phyloP scores from a whole-genome alignment of 495 filamentous ascomycete species.

The Aspergillus avenaceus region DNA sequence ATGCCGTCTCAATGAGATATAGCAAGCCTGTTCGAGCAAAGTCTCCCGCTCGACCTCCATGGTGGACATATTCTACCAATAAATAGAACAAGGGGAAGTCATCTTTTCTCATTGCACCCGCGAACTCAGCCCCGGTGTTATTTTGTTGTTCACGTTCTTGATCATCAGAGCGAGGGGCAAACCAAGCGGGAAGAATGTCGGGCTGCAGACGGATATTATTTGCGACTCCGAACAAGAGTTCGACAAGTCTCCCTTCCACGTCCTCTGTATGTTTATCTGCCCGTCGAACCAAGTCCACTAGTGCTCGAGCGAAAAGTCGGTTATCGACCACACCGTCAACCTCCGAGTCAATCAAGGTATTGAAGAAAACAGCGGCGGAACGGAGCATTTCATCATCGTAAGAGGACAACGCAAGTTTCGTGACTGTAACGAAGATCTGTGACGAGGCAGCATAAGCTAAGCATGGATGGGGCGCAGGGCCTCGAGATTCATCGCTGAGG shows the following conservation, averaged over 20 bases:
- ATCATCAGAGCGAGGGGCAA: slow-evolving; percentile 44
- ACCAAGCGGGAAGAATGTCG: slow-evolving; percentile 82
- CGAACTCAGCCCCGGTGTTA: slow-evolving; percentile 61
- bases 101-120: slow-evolving; percentile 80
- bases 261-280: slow-evolving; percentile 60
- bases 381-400: slow-evolving; percentile 76
- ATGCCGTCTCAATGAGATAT: slow-evolving; percentile 92
- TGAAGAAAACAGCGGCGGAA: slow-evolving; percentile 80
- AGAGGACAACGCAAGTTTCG: slow-evolving; percentile 75
- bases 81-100: slow-evolving; percentile 96
- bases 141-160: slow-evolving; percentile 40
- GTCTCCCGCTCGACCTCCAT: slow-evolving; percentile 87
- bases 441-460: slow-evolving; percentile 76
- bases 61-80: slow-evolving; percentile 91
- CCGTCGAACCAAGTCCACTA: slow-evolving; percentile 70
- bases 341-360: slow-evolving; percentile 88
- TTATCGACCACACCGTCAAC: slow-evolving; percentile 90
- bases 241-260: slow-evolving; percentile 79
- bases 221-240: slow-evolving; percentile 88
- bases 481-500: slow-evolving; percentile 82
- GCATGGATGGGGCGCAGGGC: slow-evolving; percentile 83
- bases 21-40: slow-evolving; percentile 95
- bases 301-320: slow-evolving; percentile 72
- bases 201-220: slow-evolving; percentile 92
- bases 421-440: slow-evolving; percentile 81